phyloP scores from a whole-genome alignment of 257 asterid genomes.

The Nemophila menziesii region DNA sequence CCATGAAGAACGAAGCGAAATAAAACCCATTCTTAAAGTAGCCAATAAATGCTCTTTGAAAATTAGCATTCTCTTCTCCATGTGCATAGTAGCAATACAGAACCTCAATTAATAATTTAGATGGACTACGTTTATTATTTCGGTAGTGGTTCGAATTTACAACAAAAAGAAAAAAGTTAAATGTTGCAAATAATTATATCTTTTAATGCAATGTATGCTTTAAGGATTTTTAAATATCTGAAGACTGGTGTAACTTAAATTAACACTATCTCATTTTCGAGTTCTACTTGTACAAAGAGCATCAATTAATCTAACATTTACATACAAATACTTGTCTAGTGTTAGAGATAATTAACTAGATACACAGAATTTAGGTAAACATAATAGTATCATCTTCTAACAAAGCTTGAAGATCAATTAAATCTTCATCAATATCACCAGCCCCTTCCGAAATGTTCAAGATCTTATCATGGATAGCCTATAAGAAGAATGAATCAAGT shows the following conservation, averaged over 20 bases:
- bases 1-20: neutral
- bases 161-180: no score
- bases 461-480: slow-evolving; percentile 44
- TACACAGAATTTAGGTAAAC: slow-evolving; percentile 21
- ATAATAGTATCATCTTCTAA: slow-evolving; percentile 57
- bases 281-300: neutral
- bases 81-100: slow-evolving; percentile 1
- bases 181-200: neutral
- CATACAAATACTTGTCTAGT: neutral
- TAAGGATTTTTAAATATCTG: no score
- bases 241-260: no score
- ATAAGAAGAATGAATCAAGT: slow-evolving; percentile 24
- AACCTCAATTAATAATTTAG: no score
- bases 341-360: neutral
- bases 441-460: slow-evolving; percentile 33
- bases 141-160: no score
- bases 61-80: neutral
- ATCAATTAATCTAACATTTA: neutral
- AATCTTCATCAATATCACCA: slow-evolving; percentile 47
- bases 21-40: slow-evolving; percentile 1
- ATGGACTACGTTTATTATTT: no score
- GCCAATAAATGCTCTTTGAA: slow-evolving; percentile 2
- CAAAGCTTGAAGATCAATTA: slow-evolving; percentile 58
- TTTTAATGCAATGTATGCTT: neutral
- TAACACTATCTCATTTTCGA: neutral